Percentiles rank a stretch among this genome's conserved stretches.
These are phyloP conservation scores for Beauveria brongniartii DNA, from an alignment of 2,329 filamentous ascomycete species.

Conservation along the genomic window DNA sequence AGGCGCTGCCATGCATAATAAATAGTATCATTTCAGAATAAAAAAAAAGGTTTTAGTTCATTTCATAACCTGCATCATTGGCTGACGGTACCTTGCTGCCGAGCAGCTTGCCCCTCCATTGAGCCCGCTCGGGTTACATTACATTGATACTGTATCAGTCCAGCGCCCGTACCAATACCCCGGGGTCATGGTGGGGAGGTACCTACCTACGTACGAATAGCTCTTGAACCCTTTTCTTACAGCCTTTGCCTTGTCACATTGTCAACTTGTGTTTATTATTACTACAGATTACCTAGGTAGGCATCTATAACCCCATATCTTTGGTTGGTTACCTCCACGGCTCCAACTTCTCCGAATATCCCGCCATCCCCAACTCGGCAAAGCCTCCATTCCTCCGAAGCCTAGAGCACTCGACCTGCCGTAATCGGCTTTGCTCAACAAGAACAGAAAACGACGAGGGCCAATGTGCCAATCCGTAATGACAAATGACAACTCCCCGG, in stretches of 20 bases:
- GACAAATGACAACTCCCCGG: not conserved
- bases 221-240: no score
- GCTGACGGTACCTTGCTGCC: not conserved
- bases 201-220: not conserved
- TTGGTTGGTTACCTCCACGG: no score
- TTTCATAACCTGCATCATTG: not conserved
- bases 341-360: not conserved
- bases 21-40: no score
- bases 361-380: not conserved
- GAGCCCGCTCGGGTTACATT: not conserved
- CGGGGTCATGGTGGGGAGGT: slow-evolving; percentile 5
- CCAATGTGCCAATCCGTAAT: not conserved
- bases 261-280: no score
- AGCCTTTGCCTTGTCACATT: not conserved
- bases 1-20: no score
- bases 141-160: not conserved
- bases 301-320: no score
- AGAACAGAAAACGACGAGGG: not conserved
- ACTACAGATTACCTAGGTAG: no score
- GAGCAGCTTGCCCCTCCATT: not conserved
- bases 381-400: slow-evolving; percentile 5
- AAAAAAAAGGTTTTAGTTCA: no score
- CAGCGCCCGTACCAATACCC: not conserved
- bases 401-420: not conserved
- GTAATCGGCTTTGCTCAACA: not conserved